A percentile compares a stretch with the other conserved stretches of the same genome.
These are phyloP conservation scores for Glycine tomentella DNA, from an alignment of 306 rosid genomes.

Conservation along the genomic window DNA sequence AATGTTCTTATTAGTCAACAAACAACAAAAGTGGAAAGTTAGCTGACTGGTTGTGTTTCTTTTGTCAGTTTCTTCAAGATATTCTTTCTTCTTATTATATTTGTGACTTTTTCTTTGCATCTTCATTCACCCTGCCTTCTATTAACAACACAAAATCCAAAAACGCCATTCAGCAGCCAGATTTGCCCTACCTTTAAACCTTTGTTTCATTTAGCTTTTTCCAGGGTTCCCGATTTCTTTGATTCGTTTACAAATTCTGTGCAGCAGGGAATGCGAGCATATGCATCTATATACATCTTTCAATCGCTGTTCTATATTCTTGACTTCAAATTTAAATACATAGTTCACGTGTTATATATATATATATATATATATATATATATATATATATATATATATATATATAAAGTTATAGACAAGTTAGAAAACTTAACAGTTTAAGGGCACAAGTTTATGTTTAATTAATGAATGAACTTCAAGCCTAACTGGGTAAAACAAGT, in stretches of 20 bases:
- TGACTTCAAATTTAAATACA: background rate
- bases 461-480: background rate
- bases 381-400: background rate
- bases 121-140: background rate
- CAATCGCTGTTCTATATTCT: background rate
- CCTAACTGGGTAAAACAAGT: background rate
- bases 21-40: constrained; percentile 39
- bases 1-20: constrained; percentile 38
- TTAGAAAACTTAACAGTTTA: background rate
- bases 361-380: background rate
- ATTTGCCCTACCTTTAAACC: constrained; percentile 12
- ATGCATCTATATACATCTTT: background rate
- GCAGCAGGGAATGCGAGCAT: background rate
- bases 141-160: background rate
- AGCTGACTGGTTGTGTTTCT: constrained; percentile 21
- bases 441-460: background rate
- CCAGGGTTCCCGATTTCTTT: background rate
- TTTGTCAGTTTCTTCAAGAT: constrained; percentile 27
- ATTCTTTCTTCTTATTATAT: background rate
- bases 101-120: constrained; percentile 14
- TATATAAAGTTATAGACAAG: background rate
- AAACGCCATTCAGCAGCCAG: constrained; percentile 23
- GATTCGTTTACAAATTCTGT: background rate
- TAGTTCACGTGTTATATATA: background rate
- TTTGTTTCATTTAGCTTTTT: constrained; percentile 23